A percentile compares a stretch with the other conserved stretches of the same genome.
phyloP scores from a whole-genome alignment of 2,329 filamentous ascomycete species.

The Huntiella savannae region DNA sequence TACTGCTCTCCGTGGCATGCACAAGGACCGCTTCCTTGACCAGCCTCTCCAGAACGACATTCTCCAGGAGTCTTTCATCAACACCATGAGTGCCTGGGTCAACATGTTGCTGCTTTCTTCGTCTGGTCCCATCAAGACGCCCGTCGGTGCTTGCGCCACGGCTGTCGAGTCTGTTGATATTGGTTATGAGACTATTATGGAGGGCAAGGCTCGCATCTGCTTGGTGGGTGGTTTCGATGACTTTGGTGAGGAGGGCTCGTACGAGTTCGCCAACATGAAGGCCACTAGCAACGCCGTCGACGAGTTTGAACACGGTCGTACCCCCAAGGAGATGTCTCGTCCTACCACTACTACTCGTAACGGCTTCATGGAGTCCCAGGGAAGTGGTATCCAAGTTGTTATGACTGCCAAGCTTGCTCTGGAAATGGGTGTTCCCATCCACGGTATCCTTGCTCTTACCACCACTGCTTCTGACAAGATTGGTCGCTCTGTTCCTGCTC shows the following conservation, averaged over 20 bases:
- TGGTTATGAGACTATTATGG: conserved; percentile 94
- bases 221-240: conserved; percentile 98
- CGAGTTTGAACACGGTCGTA: conserved; percentile 87
- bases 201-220: conserved; percentile 94
- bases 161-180: conserved; percentile 95
- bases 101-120: conserved; percentile 98
- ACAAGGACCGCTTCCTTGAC: conserved; percentile 92
- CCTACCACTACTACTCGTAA: conserved; percentile 92
- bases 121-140: conserved; percentile 95
- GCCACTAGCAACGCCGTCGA: conserved; percentile 96
- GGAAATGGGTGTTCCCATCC: conserved; percentile 97
- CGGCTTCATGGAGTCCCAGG: conserved; percentile 98
- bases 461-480: conserved; percentile 98
- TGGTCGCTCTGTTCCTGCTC: conserved; percentile 87
- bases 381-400: conserved; percentile 93
- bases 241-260: conserved; percentile 97
- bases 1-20: conserved; percentile 85
- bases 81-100: conserved; percentile 98
- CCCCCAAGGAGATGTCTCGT: conserved; percentile 91
- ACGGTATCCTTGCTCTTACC: conserved; percentile 82
- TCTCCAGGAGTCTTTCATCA: conserved; percentile 98
- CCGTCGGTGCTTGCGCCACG: conserved; percentile 91
- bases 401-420: conserved; percentile 93
- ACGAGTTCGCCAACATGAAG: conserved; percentile 99
- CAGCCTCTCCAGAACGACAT: conserved; percentile 98